These are phyloP conservation scores for Eucalyptus sp. DNA, from an alignment of 345 rosid species.

Conservation along the genomic window DNA sequence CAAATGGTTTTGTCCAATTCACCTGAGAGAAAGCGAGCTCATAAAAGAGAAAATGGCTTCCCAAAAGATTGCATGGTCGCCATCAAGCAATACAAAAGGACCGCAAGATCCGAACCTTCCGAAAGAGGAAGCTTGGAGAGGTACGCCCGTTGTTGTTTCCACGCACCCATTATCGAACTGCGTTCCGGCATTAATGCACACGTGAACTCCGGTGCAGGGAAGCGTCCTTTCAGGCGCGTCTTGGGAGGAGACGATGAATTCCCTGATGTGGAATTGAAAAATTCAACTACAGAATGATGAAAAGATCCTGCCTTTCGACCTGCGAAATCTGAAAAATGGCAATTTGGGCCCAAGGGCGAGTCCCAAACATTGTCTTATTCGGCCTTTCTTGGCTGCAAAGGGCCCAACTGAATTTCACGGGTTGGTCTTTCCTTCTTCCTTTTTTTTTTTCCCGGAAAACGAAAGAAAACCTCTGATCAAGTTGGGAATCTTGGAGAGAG, in stretches of 20 bases:
- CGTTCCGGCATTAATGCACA: not conserved
- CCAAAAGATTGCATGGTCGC: not conserved
- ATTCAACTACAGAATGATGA: not conserved
- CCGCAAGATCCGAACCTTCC: not conserved
- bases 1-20: not conserved
- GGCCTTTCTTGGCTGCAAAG: not conserved
- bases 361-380: not conserved
- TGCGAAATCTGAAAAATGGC: not conserved
- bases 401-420: not conserved
- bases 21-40: not conserved
- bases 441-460: not conserved
- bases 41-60: not conserved
- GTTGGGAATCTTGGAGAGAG: not conserved
- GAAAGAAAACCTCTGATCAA: not conserved
- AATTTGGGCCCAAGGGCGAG: not conserved
- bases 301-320: not conserved
- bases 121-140: not conserved
- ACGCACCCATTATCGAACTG: not conserved
- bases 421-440: not conserved
- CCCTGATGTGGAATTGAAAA: not conserved
- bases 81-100: not conserved
- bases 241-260: not conserved
- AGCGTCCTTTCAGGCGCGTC: not conserved
- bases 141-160: not conserved
- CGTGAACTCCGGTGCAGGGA: not conserved